These are phyloP conservation scores for Ceratobasidium sp. DNA, from an alignment of 1,284 basidiomycete species.

Conservation along the genomic window DNA sequence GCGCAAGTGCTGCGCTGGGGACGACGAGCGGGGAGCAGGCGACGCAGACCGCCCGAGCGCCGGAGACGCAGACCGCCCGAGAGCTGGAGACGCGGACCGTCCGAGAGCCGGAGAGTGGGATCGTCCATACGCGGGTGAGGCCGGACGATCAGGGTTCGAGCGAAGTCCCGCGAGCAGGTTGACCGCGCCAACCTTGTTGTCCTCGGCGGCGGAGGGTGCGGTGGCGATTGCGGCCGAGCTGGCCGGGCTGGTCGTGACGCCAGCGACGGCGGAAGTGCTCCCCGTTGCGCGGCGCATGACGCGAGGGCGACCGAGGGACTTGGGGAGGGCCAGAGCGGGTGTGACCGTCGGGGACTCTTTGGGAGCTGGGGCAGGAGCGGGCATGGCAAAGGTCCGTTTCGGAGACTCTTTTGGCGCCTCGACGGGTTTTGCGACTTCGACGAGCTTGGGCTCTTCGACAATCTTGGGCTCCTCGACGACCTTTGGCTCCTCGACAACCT, in stretches of 20 bases:
- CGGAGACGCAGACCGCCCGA: conserved; percentile 1
- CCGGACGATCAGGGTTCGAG: neutral
- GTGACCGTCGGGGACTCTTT: neutral
- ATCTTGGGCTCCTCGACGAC: conserved; percentile 7
- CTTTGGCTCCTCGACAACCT: conserved; percentile 7
- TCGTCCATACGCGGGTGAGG: neutral
- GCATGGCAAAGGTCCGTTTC: neutral
- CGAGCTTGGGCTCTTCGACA: conserved; percentile 11
- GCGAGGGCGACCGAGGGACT: conserved; percentile 31
- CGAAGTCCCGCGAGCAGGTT: conserved; percentile 9
- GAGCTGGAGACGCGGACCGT: neutral
- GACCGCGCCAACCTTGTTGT: conserved; percentile 5
- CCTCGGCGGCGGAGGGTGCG: neutral
- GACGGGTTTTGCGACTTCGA: neutral
- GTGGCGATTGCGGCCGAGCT: neutral
- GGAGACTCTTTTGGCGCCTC: neutral
- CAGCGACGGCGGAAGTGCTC: conserved; percentile 22
- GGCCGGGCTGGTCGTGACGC: conserved; percentile 11
- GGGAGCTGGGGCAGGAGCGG: neutral
- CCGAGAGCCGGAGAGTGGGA: neutral
- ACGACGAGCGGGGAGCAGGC: conserved; percentile 5
- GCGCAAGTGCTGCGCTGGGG: neutral
- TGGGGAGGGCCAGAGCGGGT: conserved; percentile 1
- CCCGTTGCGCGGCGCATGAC: conserved; percentile 36
- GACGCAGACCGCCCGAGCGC: neutral